phyloP scores from a whole-genome alignment of 352 stramenopile genomes.

The Globisporangium takayamanum region DNA sequence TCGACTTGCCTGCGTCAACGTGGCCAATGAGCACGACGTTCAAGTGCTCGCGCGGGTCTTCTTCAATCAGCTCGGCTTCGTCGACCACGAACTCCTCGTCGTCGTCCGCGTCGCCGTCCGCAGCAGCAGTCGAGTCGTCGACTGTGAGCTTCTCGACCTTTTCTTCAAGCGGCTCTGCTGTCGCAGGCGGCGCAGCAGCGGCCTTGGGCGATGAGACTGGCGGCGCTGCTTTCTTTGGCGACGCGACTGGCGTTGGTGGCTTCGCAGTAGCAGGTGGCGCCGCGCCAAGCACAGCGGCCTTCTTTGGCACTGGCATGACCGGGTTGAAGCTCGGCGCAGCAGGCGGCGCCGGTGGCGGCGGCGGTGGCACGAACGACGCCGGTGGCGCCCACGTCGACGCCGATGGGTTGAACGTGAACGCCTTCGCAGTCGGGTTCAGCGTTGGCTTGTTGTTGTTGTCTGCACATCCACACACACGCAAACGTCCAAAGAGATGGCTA shows the following conservation, averaged over 20 bases:
- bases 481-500: no score
- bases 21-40: constrained; percentile 99
- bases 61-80: constrained; percentile 75
- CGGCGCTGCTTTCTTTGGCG: constrained; percentile 15
- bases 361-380: constrained; percentile 26
- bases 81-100: constrained; percentile 45
- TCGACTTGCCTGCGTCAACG: constrained; percentile 98
- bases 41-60: constrained; percentile 96
- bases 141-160: constrained; percentile 19
- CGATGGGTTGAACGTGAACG: constrained; percentile 76
- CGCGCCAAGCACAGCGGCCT: constrained; percentile 29
- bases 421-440: constrained; percentile 54
- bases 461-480: no score
- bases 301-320: constrained; percentile 71
- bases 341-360: constrained; percentile 30
- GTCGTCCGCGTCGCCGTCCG: constrained; percentile 43
- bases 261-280: constrained; percentile 11
- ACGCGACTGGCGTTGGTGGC: constrained; percentile 13
- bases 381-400: constrained; percentile 59
- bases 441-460: constrained; percentile 34
- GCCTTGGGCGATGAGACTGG: constrained; percentile 26
- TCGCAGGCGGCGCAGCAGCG: constrained; percentile 18
- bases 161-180: constrained; percentile 12
- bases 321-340: constrained; percentile 42
- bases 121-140: constrained; percentile 12